Conservation (phyloP, 331 rosid species). For the Rosa hybrid region DNA sequence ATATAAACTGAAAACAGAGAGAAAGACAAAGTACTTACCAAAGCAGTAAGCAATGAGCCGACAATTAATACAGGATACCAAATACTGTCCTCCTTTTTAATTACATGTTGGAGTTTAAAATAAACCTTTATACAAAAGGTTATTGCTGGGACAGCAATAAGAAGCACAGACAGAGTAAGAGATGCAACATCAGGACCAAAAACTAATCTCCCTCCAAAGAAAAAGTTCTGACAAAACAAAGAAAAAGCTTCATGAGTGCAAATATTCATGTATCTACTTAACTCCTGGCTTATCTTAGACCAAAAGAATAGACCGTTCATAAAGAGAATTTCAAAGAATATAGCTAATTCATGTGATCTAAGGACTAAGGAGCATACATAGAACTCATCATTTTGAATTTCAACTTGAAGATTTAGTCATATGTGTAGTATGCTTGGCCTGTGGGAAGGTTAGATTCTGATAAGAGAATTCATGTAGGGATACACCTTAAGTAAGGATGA, state of each 20-base stretch:
- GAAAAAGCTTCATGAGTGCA: constrained; percentile 33
- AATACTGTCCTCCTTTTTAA: not conserved
- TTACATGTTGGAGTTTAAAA: constrained; percentile 34
- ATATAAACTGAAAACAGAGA: not conserved
- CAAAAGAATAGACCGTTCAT: not conserved
- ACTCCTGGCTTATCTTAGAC: not conserved
- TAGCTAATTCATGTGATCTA: too few relatives aligned
- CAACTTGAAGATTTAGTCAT: not conserved
- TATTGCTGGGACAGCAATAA: constrained; percentile 71
- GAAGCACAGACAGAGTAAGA: constrained; percentile 57
- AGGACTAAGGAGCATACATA: not conserved
- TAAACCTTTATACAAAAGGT: constrained; percentile 67
- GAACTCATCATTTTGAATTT: not conserved
- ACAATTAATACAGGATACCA: constrained; percentile 61
- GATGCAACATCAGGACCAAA: constrained; percentile 94
- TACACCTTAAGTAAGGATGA: not conserved
- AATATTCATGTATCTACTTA: constrained; percentile 1
- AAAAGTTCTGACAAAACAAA: constrained; percentile 61
- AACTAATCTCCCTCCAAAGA: constrained; percentile 84
- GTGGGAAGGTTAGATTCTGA: too few relatives aligned
- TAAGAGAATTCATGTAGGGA: too few relatives aligned
- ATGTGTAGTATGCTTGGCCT: too few relatives aligned
- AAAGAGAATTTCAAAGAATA: not conserved
- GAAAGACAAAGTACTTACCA: constrained; percentile 50
- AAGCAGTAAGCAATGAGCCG: constrained; percentile 50